These are phyloP conservation scores for Phytophthora vignae DNA, from an alignment of 352 stramenopile species.

Conservation along the genomic window DNA sequence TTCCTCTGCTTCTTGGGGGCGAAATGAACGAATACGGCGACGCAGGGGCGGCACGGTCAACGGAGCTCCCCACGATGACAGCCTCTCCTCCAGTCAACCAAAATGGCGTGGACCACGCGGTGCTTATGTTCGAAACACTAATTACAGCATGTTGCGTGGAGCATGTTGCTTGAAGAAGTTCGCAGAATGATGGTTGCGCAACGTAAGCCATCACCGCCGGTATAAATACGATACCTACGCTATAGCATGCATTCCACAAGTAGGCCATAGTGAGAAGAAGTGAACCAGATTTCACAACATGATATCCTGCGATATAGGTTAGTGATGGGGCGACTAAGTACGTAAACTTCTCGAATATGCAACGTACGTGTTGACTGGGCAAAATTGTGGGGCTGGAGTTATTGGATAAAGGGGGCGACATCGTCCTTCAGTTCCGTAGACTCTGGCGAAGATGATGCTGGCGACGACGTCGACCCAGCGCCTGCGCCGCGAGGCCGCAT, in stretches of 20 bases:
- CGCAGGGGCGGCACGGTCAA: neutral
- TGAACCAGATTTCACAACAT: neutral
- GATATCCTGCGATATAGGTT: neutral
- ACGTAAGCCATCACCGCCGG: neutral
- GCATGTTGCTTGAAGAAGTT: neutral
- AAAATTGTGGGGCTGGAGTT: constrained; percentile 33
- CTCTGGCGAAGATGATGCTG: constrained; percentile 39
- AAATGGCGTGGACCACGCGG: neutral
- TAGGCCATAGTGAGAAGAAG: no score
- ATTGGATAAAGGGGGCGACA: constrained; percentile 33
- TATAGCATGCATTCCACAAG: neutral
- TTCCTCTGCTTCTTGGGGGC: constrained; percentile 67
- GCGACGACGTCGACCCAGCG: constrained; percentile 64
- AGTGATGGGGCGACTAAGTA: neutral
- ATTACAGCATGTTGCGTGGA: neutral
- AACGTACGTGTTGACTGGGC: constrained; percentile 21
- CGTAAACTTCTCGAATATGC: constrained; percentile 11
- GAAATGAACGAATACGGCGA: constrained; percentile 86
- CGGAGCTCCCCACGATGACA: neutral
- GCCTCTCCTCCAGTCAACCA: constrained; percentile 48
- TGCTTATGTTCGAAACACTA: neutral
- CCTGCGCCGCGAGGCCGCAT: constrained; percentile 64
- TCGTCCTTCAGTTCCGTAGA: constrained; percentile 7
- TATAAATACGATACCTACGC: neutral
- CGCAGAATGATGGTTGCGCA: neutral